phyloP scores from a whole-genome alignment of 2,329 filamentous ascomycete species.

The Fragosphaeria purpurea region DNA sequence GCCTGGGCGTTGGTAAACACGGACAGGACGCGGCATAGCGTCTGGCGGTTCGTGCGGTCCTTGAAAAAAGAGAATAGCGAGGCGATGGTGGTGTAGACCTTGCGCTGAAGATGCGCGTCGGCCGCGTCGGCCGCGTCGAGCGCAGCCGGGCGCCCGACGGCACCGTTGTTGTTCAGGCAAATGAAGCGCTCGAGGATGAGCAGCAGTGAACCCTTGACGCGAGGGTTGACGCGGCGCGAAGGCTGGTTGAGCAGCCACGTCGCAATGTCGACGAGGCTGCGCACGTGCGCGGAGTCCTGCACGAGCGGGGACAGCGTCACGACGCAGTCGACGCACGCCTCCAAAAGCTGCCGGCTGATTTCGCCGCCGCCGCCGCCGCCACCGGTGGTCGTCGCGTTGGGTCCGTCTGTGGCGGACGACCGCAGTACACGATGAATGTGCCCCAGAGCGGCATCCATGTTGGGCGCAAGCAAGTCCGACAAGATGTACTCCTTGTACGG shows the following conservation, averaged over 20 bases:
- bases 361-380: conserved; percentile 32
- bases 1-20: conserved; percentile 57
- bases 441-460: conserved; percentile 46
- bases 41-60: conserved; percentile 64
- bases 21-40: conserved; percentile 62
- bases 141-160: conserved; percentile 25
- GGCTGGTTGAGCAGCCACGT: conserved; percentile 77
- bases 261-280: conserved; percentile 69
- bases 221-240: conserved; percentile 70
- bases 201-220: conserved; percentile 71
- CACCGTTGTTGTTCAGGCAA: conserved; percentile 47
- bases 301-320: conserved; percentile 66
- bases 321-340: conserved; percentile 68
- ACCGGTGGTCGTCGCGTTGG: too few species aligned
- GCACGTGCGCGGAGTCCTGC: conserved; percentile 56
- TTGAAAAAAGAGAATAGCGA: conserved; percentile 86
- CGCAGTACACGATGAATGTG: conserved; percentile 8
- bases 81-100: conserved; percentile 64
- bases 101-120: conserved; percentile 41
- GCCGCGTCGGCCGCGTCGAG: not conserved
- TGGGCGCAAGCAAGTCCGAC: conserved; percentile 44
- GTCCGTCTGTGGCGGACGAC: not conserved
- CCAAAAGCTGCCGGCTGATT: conserved; percentile 63
- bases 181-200: conserved; percentile 75
- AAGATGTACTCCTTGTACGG: conserved; percentile 27